Base-by-base conservation (phyloP, 23 red algal genomes). In the Gracilaria vermiculophylla region DNA sequence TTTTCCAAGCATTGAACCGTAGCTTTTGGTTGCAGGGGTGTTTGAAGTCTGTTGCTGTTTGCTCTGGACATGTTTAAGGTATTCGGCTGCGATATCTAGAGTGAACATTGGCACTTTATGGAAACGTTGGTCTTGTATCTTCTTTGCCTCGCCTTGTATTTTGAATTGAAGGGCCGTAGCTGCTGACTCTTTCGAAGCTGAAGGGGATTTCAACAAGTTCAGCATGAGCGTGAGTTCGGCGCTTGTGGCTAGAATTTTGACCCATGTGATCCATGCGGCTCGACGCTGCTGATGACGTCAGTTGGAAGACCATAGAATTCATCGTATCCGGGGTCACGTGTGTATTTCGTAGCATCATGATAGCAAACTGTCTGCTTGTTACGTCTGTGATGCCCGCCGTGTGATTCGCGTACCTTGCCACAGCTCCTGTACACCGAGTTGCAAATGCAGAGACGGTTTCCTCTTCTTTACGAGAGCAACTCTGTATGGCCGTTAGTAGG, bases 401-500 rank as follows among this genome's bases (percentile, higher is more conserved):
- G 9, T 79, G 75, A 24, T 79, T 79, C 5, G n/a, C 15, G 28
- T 53, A 49, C 6, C 47, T 5, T 19, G 75, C 47, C 5, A 79
- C 51, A 5, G 75, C 75, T 55, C 7, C 44, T 9, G 5, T 79
- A 43, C 8, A 53, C 53, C 75, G 53, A 6, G 21, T 79, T 19
- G 51, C 75, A 25, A 55, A 79, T 43, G 34, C 14, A 37, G 31
- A 37, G 13, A 41, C 25, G 14, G 45, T 28, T 70, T 69, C 61
- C 2, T 85, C 52, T 29, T 20, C 2, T 32, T 69, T 69, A 37
- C 80, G 29, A 27, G 34, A 2, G 32, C 55, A 85, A 19, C 8
- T 45, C 23, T 85, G 64, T 20, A 85, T 69, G 10, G 29, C 64
- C 17, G 80, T 85, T 13, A 69, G 43, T 33, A 85, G 55, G 29